Conservation (phyloP, 106 monocot species). For the Dactylorhiza incarnata region DNA sequence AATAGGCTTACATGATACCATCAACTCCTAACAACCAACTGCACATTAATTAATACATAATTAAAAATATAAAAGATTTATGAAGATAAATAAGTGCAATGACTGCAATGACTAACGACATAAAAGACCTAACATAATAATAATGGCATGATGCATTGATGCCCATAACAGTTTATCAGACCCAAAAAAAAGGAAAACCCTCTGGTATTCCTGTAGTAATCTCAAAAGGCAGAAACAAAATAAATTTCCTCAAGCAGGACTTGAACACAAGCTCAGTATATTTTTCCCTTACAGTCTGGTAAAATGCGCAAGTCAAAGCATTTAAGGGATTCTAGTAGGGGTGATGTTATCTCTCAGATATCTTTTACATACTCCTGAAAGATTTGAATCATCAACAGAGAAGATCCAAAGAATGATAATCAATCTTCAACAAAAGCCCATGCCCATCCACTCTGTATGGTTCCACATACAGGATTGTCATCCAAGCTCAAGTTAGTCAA, state of each 20-base stretch:
- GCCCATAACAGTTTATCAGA: neutral
- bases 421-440: neutral
- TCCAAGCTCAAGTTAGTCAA: too few relatives aligned
- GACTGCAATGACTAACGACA: too few relatives aligned
- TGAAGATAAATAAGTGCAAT: too few relatives aligned
- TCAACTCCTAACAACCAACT: too few relatives aligned
- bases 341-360: neutral
- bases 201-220: neutral
- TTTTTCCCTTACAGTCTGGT: too few relatives aligned
- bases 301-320: too few relatives aligned
- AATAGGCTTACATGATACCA: too few relatives aligned
- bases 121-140: too few relatives aligned
- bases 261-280: neutral
- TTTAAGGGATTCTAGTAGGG: slow-evolving; percentile 1
- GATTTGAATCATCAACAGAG: neutral
- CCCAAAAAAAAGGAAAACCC: neutral
- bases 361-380: neutral
- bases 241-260: too few relatives aligned
- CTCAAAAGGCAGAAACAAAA: neutral
- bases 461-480: neutral
- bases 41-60: too few relatives aligned
- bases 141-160: too few relatives aligned
- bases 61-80: too few relatives aligned
- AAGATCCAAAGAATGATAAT: neutral
- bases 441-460: neutral